Base-by-base conservation (phyloP, 306 rosid genomes). In the Rosa lucieae region DNA sequence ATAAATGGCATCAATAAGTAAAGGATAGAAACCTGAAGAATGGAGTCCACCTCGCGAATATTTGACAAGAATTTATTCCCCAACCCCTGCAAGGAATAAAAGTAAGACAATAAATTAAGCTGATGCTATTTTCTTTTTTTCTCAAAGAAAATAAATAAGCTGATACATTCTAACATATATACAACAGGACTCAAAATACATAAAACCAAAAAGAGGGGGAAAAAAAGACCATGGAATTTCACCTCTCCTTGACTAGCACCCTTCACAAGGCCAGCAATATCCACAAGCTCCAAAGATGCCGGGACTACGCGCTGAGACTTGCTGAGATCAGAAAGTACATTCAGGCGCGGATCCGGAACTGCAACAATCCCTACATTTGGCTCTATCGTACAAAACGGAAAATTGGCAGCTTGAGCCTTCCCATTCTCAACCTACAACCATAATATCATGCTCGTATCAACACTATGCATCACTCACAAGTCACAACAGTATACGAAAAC, bases 191-290 rank as follows among this genome's bases (percentile, higher is more conserved):
- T 20, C 21, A 8, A n/a, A 75, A 20, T 59, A 71, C 10, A 49
- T 8, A 58, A 47, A 21, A 67, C 71, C 13, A 65, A 67, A 47
- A 67, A 8, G 26, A 51, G 9, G 37, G 26, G 56, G 39, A 49
- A 69, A 53, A 67, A 18, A 53, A 20, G 52, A 75, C 18, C 6
- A 18, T 61, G 70, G 76, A 79, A 76, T 80, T 15, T 80, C 53
- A 95, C 99, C 94, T 95, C 98, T 83, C 99, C 99, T 82, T 92
- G 94, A 82, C 98, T 93, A 73, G 97, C 99, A 80, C 99, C 97
- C 86, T 93, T 95, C 73, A 95, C 98, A 82, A 93, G 93, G 74
- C 98, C 98, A 80, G 98, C 98, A 84, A 93, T 93, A 88, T 95
- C 99, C 56, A 95, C 97, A 81, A 95, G 92, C 83, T 95, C 99